These are phyloP conservation scores for Castanopsis chinensis DNA, from an alignment of 306 rosid genomes.

Conservation along the genomic window DNA sequence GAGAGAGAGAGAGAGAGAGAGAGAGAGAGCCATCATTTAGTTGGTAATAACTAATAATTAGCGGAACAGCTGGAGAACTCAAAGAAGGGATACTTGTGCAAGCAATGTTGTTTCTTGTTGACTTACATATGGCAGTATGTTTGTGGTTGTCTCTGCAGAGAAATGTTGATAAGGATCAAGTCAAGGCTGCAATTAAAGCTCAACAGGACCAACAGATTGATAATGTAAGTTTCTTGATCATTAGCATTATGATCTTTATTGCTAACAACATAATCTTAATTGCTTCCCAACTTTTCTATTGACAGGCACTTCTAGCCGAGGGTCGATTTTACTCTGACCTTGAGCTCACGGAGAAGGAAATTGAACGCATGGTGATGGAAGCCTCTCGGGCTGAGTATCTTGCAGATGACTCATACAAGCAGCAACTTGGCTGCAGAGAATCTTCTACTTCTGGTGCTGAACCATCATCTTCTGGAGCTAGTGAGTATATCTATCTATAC, in stretches of 20 bases:
- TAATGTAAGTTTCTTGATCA: conserved; percentile 56
- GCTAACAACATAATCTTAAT: background rate
- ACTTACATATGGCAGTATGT: conserved; percentile 14
- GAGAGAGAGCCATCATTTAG: background rate
- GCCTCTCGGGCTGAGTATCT: conserved; percentile 84
- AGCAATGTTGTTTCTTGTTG: background rate
- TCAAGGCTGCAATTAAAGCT: conserved; percentile 92
- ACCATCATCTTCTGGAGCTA: conserved; percentile 93
- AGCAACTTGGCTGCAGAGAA: conserved; percentile 51
- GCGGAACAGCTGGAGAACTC: too few relatives aligned
- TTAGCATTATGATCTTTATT: background rate
- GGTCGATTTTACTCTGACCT: conserved; percentile 95
- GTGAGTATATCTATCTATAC: conserved; percentile 43
- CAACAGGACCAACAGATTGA: conserved; percentile 90
- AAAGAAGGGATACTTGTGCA: background rate
- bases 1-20: background rate
- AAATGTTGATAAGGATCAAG: conserved; percentile 84
- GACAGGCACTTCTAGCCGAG: conserved; percentile 95
- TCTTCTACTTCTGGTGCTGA: conserved; percentile 81
- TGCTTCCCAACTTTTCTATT: background rate
- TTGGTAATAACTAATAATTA: too few relatives aligned
- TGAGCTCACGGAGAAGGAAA: conserved; percentile 96
- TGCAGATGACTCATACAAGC: conserved; percentile 52
- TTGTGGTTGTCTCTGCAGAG: conserved; percentile 52
- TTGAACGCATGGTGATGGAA: conserved; percentile 86